Conservation (phyloP, 2,329 filamentous ascomycete species). For the Nothophoma quercina region DNA sequence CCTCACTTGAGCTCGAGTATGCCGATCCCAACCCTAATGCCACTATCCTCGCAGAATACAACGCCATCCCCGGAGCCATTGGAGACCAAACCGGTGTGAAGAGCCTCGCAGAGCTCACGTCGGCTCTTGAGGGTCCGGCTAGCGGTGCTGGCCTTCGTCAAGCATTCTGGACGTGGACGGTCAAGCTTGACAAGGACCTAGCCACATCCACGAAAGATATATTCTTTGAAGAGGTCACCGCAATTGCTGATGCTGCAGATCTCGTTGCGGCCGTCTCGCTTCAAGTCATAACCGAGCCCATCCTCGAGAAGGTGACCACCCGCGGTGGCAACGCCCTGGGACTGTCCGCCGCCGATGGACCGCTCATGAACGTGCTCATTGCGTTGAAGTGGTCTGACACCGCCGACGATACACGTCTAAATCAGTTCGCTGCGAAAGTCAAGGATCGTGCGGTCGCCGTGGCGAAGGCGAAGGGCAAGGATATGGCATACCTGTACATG, state of each 20-base stretch:
- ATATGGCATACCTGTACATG: conserved; percentile 51
- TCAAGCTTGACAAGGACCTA: conserved; percentile 34
- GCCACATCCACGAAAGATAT: conserved; percentile 29
- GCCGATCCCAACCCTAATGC: conserved; percentile 34
- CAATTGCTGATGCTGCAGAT: conserved; percentile 23
- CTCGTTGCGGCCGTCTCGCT: conserved; percentile 32
- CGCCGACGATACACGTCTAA: conserved; percentile 33
- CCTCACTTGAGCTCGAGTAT: conserved; percentile 33
- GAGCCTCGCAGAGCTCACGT: conserved; percentile 31
- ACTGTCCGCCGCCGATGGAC: conserved; percentile 28
- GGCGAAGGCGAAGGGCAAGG: conserved; percentile 15
- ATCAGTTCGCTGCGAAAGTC: conserved; percentile 27
- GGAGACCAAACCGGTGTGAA: conserved; percentile 26
- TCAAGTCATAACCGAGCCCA: conserved; percentile 37
- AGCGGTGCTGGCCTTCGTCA: conserved; percentile 28
- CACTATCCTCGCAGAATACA: conserved; percentile 36
- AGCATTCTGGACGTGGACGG: conserved; percentile 38
- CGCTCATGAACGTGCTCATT: conserved; percentile 28
- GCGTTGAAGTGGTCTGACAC: conserved; percentile 29
- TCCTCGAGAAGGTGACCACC: conserved; percentile 28
- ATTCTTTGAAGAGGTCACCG: conserved; percentile 32
- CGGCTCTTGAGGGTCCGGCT: conserved; percentile 15
- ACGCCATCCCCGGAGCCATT: conserved; percentile 25
- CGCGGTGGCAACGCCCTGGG: conserved; percentile 43
- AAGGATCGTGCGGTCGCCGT: conserved; percentile 17